A percentile compares a stretch with the other conserved stretches of the same genome.
Conservation (phyloP, 108 stramenopile genomes). For the Nitzschia sp. region DNA sequence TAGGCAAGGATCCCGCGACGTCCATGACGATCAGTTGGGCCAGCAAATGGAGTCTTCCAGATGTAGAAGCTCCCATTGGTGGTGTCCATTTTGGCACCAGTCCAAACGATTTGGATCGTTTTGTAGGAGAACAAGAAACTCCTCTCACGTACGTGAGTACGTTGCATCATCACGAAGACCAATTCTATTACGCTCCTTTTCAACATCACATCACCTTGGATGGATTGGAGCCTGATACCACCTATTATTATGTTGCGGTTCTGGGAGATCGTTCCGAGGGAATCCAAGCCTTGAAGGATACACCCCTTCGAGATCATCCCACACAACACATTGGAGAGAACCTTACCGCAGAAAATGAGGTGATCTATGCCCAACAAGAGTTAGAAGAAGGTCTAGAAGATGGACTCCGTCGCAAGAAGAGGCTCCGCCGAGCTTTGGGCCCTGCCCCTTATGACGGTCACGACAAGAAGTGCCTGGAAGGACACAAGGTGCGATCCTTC, state of each 20-base stretch:
- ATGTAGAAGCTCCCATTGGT: slow-evolving; percentile 35
- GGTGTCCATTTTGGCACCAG: slow-evolving; percentile 47
- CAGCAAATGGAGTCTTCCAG: slow-evolving; percentile 22
- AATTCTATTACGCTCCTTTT: slow-evolving; percentile 40
- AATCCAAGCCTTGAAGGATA: slow-evolving; percentile 13
- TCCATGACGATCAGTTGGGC: slow-evolving; percentile 57
- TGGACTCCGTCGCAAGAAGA: background rate
- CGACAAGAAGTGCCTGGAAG: slow-evolving; percentile 26
- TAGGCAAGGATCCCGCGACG: slow-evolving; percentile 47
- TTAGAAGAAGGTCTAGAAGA: slow-evolving; percentile 10
- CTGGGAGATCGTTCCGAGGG: slow-evolving; percentile 27
- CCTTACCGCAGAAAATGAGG: slow-evolving; percentile 15
- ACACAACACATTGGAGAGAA: slow-evolving; percentile 15
- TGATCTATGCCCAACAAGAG: slow-evolving; percentile 15
- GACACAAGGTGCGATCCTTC: slow-evolving; percentile 39
- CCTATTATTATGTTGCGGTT: slow-evolving; percentile 61
- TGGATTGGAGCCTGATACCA: slow-evolving; percentile 54
- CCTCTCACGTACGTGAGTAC: slow-evolving; percentile 29
- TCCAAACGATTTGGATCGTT: slow-evolving; percentile 32
- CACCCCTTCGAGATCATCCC: slow-evolving; percentile 4
- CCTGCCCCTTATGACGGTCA: slow-evolving; percentile 39
- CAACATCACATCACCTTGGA: slow-evolving; percentile 63
- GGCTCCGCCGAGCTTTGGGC: slow-evolving; percentile 8
- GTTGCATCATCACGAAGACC: slow-evolving; percentile 1
- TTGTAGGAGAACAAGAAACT: slow-evolving; percentile 36